These are phyloP conservation scores for Leccinum barrowsii DNA, from an alignment of 768 basidiomycete genomes.

Conservation along the genomic window DNA sequence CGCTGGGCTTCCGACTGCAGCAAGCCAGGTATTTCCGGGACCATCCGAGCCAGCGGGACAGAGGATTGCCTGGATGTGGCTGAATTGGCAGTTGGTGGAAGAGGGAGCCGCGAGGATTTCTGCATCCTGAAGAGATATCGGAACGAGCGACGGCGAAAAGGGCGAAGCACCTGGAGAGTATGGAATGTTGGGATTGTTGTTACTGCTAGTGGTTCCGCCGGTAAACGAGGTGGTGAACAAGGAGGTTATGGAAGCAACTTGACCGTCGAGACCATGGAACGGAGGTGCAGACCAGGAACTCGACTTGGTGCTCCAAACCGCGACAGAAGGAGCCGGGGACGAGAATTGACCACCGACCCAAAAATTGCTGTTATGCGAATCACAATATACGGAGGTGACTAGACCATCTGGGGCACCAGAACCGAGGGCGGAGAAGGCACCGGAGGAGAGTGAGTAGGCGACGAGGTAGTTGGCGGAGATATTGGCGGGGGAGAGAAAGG, in stretches of 20 bases:
- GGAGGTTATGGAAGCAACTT: slow-evolving; percentile 72
- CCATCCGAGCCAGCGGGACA: slow-evolving; percentile 86
- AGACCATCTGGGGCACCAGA: slow-evolving; percentile 69
- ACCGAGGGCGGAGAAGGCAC: slow-evolving; percentile 59
- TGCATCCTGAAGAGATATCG: slow-evolving; percentile 67
- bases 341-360: slow-evolving; percentile 82
- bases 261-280: slow-evolving; percentile 72
- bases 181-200: slow-evolving; percentile 83
- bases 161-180: slow-evolving; percentile 79
- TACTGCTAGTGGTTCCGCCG: slow-evolving; percentile 49
- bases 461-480: slow-evolving; percentile 67
- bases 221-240: slow-evolving; percentile 77
- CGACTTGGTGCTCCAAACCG: slow-evolving; percentile 62
- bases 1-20: slow-evolving; percentile 63
- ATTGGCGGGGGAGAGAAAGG: slow-evolving; percentile 69
- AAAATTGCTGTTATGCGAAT: slow-evolving; percentile 55
- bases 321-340: slow-evolving; percentile 63
- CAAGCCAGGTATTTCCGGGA: slow-evolving; percentile 82
- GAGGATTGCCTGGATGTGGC: slow-evolving; percentile 64
- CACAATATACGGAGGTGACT: slow-evolving; percentile 74
- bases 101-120: slow-evolving; percentile 59
- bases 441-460: slow-evolving; percentile 62
- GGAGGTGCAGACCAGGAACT: slow-evolving; percentile 72
- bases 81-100: slow-evolving; percentile 55
- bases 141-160: slow-evolving; percentile 87